phyloP scores from a whole-genome alignment of 768 basidiomycete genomes.

The Xerocomellus chrysenteron region DNA sequence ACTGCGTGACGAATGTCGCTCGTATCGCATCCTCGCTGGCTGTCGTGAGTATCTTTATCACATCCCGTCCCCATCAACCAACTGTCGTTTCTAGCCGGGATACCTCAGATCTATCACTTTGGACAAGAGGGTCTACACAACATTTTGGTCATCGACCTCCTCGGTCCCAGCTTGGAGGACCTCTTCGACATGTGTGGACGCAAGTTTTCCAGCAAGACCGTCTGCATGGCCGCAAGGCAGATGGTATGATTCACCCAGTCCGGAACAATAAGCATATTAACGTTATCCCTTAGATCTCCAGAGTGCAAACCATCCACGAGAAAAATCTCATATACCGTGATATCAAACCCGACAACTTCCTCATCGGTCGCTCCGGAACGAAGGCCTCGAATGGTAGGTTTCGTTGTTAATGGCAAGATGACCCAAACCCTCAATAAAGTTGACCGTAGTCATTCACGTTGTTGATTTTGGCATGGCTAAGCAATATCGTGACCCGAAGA shows the following conservation, averaged over 20 bases:
- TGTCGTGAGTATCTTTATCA: slow-evolving; percentile 63
- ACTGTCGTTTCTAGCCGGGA: slow-evolving; percentile 64
- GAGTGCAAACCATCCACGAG: slow-evolving; percentile 98
- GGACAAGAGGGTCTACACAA: slow-evolving; percentile 99
- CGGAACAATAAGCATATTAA: slow-evolving; percentile 3
- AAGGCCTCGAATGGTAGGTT: slow-evolving; percentile 77
- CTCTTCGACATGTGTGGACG: slow-evolving; percentile 99
- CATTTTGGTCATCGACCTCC: slow-evolving; percentile 96
- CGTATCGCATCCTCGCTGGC: slow-evolving; percentile 87
- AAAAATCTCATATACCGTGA: slow-evolving; percentile 99
- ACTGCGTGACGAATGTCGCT: slow-evolving; percentile 96
- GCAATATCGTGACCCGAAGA: slow-evolving; percentile 98
- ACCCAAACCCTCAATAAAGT: not conserved
- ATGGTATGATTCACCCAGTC: slow-evolving; percentile 57
- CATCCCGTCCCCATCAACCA: slow-evolving; percentile 9
- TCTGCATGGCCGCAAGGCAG: slow-evolving; percentile 98
- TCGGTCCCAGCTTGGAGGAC: slow-evolving; percentile 96
- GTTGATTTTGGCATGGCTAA: slow-evolving; percentile 99
- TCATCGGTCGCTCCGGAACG: slow-evolving; percentile 91
- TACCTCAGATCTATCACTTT: slow-evolving; percentile 99
- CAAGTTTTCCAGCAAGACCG: slow-evolving; percentile 97
- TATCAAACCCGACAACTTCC: slow-evolving; percentile 99
- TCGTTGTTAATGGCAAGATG: not conserved
- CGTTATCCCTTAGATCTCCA: slow-evolving; percentile 60
- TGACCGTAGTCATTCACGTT: slow-evolving; percentile 71